Evolutionary conservation across 345 rosid genomes (phyloP).

Genomic region (Physaria fendleri): DNA sequence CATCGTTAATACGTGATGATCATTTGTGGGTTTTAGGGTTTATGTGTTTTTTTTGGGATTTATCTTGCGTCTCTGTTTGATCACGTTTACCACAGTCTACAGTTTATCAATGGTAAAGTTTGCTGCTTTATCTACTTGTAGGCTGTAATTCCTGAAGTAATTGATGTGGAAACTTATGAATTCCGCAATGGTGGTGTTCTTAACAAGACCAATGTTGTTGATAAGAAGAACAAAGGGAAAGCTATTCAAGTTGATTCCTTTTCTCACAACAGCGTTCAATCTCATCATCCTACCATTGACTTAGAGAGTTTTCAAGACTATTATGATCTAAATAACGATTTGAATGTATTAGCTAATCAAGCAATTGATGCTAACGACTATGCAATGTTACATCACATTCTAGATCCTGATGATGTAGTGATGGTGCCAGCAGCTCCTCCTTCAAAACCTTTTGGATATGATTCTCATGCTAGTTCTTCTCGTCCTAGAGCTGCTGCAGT

Average conservation of each 20-base stretch:
- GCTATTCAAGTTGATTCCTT: slow-evolving; percentile 30
- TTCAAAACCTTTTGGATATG: neutral
- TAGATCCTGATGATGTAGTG: slow-evolving; percentile 24
- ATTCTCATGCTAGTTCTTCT: slow-evolving; percentile 20
- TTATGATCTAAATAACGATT: neutral
- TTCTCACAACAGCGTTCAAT: slow-evolving; percentile 16
- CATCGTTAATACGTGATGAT: slow-evolving; percentile 14
- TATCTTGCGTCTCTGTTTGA: neutral
- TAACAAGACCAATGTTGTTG: too few species aligned
- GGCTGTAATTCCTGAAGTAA: slow-evolving; percentile 46
- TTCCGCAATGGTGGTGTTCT: too few species aligned
- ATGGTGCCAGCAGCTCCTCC: slow-evolving; percentile 17
- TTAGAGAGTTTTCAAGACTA: neutral
- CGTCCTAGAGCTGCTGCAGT: neutral
- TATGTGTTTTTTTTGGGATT: slow-evolving; percentile 3
- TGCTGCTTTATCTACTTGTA: slow-evolving; percentile 26
- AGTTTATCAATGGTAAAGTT: slow-evolving; percentile 1
- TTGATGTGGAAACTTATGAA: too few species aligned
- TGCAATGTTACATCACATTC: slow-evolving; percentile 45
- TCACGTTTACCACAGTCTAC: neutral
- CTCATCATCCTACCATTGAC: neutral
- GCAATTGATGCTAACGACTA: slow-evolving; percentile 38
- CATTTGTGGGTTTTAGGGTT: slow-evolving; percentile 15
- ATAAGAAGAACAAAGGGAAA: slow-evolving; percentile 56
- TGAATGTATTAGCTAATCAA: slow-evolving; percentile 22